A percentile compares a stretch with the other conserved stretches of the same genome.
These are phyloP conservation scores for Xylaria sp. DNA, from an alignment of 2,329 filamentous ascomycete genomes.

Conservation along the genomic window DNA sequence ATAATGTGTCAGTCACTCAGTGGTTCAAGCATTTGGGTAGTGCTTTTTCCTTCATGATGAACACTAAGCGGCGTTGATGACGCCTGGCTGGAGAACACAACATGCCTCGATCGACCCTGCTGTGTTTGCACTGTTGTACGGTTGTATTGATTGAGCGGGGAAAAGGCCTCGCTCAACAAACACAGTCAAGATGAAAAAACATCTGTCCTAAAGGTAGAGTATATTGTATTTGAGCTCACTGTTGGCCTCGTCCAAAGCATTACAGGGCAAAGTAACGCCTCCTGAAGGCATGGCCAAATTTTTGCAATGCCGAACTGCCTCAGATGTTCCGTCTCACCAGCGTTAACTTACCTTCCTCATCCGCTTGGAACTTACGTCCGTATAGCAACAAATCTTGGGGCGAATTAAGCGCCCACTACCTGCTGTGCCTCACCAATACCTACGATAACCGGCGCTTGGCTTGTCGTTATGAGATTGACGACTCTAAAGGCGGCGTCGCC, in stretches of 20 bases:
- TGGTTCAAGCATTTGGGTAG: not conserved
- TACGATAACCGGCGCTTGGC: not conserved
- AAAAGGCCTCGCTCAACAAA: not conserved
- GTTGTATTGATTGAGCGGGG: not conserved
- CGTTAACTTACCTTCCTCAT: not conserved
- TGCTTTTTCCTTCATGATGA: not conserved
- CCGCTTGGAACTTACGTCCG: not conserved
- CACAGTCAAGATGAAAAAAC: not conserved
- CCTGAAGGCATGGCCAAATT: not conserved
- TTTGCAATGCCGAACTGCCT: slow-evolving; percentile 1
- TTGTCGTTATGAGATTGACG: not conserved
- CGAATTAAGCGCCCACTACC: not conserved
- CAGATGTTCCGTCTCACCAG: not conserved
- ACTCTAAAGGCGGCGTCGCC: slow-evolving; percentile 22
- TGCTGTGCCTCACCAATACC: slow-evolving; percentile 12
- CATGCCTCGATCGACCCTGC: not conserved
- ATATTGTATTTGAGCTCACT: not conserved
- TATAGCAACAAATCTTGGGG: not conserved
- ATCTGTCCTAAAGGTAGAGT: not conserved
- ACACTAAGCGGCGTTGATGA: slow-evolving; percentile 1
- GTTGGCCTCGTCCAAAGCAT: not conserved
- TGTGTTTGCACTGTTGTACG: not conserved
- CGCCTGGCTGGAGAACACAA: not conserved
- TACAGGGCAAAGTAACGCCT: not conserved
- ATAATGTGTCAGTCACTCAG: not conserved